Percentiles rank a stretch among this genome's conserved stretches.
These are phyloP conservation scores for Chloropicon primus DNA, from an alignment of 139 green algal species.

Conservation along the genomic window DNA sequence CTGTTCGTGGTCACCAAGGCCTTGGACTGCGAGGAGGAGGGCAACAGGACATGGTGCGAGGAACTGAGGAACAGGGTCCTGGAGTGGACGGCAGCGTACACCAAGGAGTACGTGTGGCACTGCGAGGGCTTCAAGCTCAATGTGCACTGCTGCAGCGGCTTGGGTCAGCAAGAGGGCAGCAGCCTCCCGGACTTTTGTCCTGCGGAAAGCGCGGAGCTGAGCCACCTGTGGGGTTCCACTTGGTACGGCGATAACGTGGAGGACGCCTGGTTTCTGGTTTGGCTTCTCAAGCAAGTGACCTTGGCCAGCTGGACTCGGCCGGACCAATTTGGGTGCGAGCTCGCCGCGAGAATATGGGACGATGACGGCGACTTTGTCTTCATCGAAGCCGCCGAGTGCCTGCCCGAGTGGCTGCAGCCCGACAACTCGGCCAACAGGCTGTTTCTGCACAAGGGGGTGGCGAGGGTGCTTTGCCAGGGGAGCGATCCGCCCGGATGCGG, in stretches of 20 bases:
- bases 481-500: too few relatives aligned
- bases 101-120: neutral
- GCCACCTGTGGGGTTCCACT: constrained; percentile 47
- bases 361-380: constrained; percentile 92
- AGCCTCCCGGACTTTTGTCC: too few relatives aligned
- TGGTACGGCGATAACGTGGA: constrained; percentile 69
- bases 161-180: too few relatives aligned
- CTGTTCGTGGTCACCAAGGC: neutral
- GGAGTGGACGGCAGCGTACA: neutral
- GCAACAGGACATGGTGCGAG: too few relatives aligned
- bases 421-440: constrained; percentile 21
- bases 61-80: too few relatives aligned
- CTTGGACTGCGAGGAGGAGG: too few relatives aligned
- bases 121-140: neutral
- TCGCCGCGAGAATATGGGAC: constrained; percentile 54
- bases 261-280: constrained; percentile 77
- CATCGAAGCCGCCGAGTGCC: constrained; percentile 77
- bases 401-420: constrained; percentile 52
- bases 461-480: constrained; percentile 1
- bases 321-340: neutral
- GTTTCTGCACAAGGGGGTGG: constrained; percentile 9
- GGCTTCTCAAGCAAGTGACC: constrained; percentile 50
- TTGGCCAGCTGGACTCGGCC: constrained; percentile 9
- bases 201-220: neutral
- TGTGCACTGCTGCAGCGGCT: too few relatives aligned